These are phyloP conservation scores for Mucor racemosus DNA, from an alignment of 371 early-diverging fungal species.

Conservation along the genomic window DNA sequence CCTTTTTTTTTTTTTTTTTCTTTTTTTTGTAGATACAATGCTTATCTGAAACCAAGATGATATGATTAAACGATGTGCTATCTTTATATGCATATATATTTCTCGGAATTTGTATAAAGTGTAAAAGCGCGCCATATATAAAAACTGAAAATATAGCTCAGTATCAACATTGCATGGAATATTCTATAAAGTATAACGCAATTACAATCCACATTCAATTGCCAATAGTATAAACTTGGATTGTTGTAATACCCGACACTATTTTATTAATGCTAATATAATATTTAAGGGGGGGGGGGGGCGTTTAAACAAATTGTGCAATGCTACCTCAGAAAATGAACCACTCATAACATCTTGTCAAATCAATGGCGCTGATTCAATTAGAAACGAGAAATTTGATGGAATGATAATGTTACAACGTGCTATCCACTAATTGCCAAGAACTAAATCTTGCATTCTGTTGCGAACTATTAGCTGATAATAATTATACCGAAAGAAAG, in stretches of 20 bases:
- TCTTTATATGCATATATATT: too few relatives aligned
- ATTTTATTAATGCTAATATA: too few relatives aligned
- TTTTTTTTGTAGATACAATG: background rate
- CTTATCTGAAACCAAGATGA: background rate
- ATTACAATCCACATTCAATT: too few relatives aligned
- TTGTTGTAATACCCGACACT: background rate
- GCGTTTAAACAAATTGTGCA: background rate
- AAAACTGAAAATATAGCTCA: background rate
- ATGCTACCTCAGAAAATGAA: background rate
- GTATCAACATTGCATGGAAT: too few relatives aligned
- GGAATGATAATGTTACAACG: too few relatives aligned
- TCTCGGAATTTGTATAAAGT: background rate
- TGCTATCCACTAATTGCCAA: too few relatives aligned
- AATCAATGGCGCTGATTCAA: background rate
- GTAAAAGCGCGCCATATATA: background rate
- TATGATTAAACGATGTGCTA: too few relatives aligned
- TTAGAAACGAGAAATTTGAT: background rate
- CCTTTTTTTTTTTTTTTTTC: too few relatives aligned
- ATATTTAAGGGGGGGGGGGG: background rate
- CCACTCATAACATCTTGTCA: background rate
- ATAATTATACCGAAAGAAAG: conserved; percentile 1
- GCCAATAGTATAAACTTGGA: background rate
- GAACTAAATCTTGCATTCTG: too few relatives aligned
- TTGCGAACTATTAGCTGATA: too few relatives aligned
- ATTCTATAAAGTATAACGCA: too few relatives aligned